Percentiles rank a stretch among this genome's conserved stretches.
Conservation (phyloP, 768 basidiomycete species). For the Lentinula edodes region DNA sequence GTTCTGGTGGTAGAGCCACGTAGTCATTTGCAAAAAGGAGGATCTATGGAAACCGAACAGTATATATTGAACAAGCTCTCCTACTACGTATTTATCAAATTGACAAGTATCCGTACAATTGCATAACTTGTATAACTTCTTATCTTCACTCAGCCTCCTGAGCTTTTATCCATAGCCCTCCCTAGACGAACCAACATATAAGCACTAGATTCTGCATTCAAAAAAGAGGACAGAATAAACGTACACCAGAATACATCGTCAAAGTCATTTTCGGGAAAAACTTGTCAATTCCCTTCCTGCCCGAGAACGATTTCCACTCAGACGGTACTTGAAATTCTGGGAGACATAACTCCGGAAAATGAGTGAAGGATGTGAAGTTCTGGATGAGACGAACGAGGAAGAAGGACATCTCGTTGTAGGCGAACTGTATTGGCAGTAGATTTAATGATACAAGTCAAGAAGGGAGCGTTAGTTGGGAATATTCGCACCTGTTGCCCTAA, state of each 20-base stretch:
- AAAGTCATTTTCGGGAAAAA: constrained; percentile 48
- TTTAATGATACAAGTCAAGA: no score
- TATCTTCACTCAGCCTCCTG: constrained; percentile 28
- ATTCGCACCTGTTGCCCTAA: constrained; percentile 41
- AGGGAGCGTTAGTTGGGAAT: neutral
- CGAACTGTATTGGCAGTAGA: constrained; percentile 11
- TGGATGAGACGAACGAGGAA: constrained; percentile 61
- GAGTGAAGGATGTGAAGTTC: constrained; percentile 41
- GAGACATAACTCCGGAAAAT: constrained; percentile 42
- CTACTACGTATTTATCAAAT: neutral
- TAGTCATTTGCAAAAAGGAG: neutral
- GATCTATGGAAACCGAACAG: neutral
- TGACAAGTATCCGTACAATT: no score
- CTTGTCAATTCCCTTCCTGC: constrained; percentile 46
- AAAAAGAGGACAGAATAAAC: constrained; percentile 8
- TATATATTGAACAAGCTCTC: neutral
- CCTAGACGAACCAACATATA: constrained; percentile 22
- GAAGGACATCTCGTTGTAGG: constrained; percentile 44
- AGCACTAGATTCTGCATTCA: neutral
- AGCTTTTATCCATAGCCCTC: constrained; percentile 51
- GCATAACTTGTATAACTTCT: neutral
- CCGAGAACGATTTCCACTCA: constrained; percentile 37
- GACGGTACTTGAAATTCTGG: constrained; percentile 39
- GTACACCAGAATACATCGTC: constrained; percentile 48
- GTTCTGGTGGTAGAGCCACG: neutral